Percentiles rank a stretch among this genome's conserved stretches.
These are phyloP conservation scores for Pouteria glomerata DNA, from an alignment of 148 eudicot species.

Conservation along the genomic window DNA sequence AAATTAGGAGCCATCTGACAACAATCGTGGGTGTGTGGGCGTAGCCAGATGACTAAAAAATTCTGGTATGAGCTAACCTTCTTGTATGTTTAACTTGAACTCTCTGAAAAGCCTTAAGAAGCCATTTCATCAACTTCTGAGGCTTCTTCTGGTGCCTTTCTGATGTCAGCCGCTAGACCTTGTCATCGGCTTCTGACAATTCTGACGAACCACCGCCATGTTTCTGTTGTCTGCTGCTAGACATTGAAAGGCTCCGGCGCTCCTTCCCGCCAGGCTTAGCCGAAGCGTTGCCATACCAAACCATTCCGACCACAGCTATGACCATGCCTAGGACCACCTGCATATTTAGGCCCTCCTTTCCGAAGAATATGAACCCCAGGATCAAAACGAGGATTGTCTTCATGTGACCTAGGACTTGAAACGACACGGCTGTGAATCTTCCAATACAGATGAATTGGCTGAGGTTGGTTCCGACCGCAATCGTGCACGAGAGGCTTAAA, in stretches of 20 bases:
- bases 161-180: too few species aligned
- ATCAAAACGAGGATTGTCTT: slow-evolving; percentile 91
- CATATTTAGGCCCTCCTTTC: slow-evolving; percentile 82
- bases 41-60: slow-evolving; percentile 19
- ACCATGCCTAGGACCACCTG: slow-evolving; percentile 87
- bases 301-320: slow-evolving; percentile 81
- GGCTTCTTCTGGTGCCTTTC: too few species aligned
- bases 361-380: slow-evolving; percentile 79
- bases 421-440: slow-evolving; percentile 89
- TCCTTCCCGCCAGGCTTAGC: slow-evolving; percentile 93
- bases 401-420: slow-evolving; percentile 96
- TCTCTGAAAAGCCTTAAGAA: slow-evolving; percentile 17
- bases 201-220: slow-evolving; percentile 35
- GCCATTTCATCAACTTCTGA: slow-evolving; percentile 59
- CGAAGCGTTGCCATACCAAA: slow-evolving; percentile 90
- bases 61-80: slow-evolving; percentile 19
- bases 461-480: slow-evolving; percentile 87
- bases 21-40: background rate
- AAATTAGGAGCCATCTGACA: slow-evolving; percentile 14
- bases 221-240: slow-evolving; percentile 53
- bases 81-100: slow-evolving; percentile 12
- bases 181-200: slow-evolving; percentile 56
- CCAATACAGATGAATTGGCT: slow-evolving; percentile 97
- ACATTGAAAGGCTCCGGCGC: slow-evolving; percentile 50
- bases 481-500: slow-evolving; percentile 69